Conservation (phyloP, 2,329 filamentous ascomycete genomes). For the Teratosphaeria pseudoeucalypti region DNA sequence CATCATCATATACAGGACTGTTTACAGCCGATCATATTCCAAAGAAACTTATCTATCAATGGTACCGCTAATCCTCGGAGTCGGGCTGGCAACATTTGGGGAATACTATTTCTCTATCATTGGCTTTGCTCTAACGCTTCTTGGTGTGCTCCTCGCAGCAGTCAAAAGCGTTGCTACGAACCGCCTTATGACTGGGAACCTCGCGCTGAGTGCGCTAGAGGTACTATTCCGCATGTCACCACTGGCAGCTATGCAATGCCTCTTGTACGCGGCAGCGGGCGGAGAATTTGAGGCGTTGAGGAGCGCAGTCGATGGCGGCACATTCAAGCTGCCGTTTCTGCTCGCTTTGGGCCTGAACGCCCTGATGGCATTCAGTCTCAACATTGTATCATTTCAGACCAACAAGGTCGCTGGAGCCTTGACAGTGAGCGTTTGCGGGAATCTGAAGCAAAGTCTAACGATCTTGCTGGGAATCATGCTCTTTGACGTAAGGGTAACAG, state of each 20-base stretch:
- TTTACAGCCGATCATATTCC: constrained; percentile 46
- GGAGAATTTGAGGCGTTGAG: constrained; percentile 34
- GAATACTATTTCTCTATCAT: constrained; percentile 53
- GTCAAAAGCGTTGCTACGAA: constrained; percentile 55
- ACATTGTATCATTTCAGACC: constrained; percentile 21
- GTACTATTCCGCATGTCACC: constrained; percentile 52
- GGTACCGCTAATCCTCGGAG: constrained; percentile 50
- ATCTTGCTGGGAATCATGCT: constrained; percentile 20
- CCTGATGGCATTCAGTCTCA: constrained; percentile 19
- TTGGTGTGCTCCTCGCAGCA: constrained; percentile 29
- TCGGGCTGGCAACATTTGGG: constrained; percentile 50
- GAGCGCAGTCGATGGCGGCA: constrained; percentile 5
- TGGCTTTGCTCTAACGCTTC: constrained; percentile 31
- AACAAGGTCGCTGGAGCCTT: constrained; percentile 23
- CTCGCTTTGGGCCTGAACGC: constrained; percentile 17
- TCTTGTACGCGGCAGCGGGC: constrained; percentile 40
- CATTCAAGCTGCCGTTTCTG: constrained; percentile 4
- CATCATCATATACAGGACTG: constrained; percentile 49
- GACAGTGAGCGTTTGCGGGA: constrained; percentile 18
- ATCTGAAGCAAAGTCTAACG: constrained; percentile 22
- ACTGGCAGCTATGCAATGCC: constrained; percentile 45
- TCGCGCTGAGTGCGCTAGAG: constrained; percentile 49
- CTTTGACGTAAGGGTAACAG: constrained; percentile 18
- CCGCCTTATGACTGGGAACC: constrained; percentile 52
- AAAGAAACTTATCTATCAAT: constrained; percentile 49